These are phyloP conservation scores for Trifolium fragiferum DNA, from an alignment of 306 rosid genomes.

Conservation along the genomic window DNA sequence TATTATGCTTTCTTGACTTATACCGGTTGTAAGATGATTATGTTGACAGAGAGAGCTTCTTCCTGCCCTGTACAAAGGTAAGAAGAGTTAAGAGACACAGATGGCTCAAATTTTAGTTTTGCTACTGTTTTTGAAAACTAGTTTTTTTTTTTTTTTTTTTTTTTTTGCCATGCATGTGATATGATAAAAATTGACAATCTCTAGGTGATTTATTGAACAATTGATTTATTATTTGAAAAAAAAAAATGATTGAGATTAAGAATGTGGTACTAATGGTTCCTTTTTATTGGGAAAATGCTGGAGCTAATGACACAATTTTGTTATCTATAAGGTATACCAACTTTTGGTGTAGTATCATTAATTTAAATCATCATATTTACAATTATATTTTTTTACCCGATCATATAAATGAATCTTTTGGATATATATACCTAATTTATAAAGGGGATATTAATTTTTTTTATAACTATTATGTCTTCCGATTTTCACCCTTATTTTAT, in stretches of 20 bases:
- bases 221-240: not conserved
- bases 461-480: too few species aligned
- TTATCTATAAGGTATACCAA: too few species aligned
- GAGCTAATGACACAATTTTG: too few species aligned
- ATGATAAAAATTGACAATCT: not conserved
- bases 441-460: too few species aligned
- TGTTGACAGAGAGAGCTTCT: not conserved
- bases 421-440: too few species aligned
- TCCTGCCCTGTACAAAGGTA: not conserved
- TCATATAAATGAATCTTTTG: too few species aligned
- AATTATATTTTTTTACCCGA: too few species aligned
- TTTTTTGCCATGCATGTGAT: not conserved
- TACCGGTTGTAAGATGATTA: not conserved
- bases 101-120: not conserved
- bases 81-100: not conserved
- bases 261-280: too few species aligned
- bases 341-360: too few species aligned
- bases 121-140: not conserved
- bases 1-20: not conserved
- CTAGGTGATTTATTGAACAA: not conserved
- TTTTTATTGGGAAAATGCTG: too few species aligned
- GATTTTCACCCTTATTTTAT: too few species aligned
- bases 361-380: too few species aligned
- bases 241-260: not conserved
- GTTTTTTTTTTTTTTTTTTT: not conserved